phyloP scores from a whole-genome alignment of 2,329 filamentous ascomycete species.

The Alternaria gaisen region DNA sequence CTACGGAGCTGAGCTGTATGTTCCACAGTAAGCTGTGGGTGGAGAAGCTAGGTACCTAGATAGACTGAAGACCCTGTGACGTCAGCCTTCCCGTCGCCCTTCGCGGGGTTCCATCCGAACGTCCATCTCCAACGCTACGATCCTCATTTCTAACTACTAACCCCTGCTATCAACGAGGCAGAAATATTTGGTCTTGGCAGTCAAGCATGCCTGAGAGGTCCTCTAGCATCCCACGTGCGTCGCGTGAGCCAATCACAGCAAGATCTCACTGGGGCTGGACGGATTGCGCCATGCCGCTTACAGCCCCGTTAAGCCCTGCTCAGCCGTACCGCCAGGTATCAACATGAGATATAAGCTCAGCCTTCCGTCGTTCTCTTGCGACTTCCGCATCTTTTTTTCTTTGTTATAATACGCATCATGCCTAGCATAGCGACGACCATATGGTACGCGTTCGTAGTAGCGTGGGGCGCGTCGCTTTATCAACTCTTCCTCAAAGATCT shows the following conservation, averaged over 20 bases:
- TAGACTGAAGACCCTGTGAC: slow-evolving; percentile 13
- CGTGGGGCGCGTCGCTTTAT: slow-evolving; percentile 37
- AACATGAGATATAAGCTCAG: slow-evolving; percentile 12
- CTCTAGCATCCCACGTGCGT: slow-evolving; percentile 13
- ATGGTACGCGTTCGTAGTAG: slow-evolving; percentile 34
- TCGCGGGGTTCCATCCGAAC: neutral
- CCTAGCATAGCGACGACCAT: slow-evolving; percentile 18
- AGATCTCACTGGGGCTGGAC: slow-evolving; percentile 1
- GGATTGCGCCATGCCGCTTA: slow-evolving; percentile 4
- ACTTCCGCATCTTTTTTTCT: neutral
- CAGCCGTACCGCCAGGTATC: slow-evolving; percentile 16
- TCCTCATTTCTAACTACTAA: neutral
- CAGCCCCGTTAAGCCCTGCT: slow-evolving; percentile 5
- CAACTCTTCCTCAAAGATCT: slow-evolving; percentile 39
- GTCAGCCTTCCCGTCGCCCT: slow-evolving; percentile 1
- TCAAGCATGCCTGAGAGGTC: slow-evolving; percentile 4
- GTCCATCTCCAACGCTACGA: neutral
- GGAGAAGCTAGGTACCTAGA: neutral
- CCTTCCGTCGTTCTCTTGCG: neutral
- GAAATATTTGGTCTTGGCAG: neutral
- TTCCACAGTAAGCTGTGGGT: neutral
- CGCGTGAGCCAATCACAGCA: slow-evolving; percentile 1
- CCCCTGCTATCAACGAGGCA: neutral
- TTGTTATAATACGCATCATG: slow-evolving; percentile 12
- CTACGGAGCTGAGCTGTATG: neutral